Conservation (phyloP, 768 basidiomycete genomes). For the Lentinus tigrinus region DNA sequence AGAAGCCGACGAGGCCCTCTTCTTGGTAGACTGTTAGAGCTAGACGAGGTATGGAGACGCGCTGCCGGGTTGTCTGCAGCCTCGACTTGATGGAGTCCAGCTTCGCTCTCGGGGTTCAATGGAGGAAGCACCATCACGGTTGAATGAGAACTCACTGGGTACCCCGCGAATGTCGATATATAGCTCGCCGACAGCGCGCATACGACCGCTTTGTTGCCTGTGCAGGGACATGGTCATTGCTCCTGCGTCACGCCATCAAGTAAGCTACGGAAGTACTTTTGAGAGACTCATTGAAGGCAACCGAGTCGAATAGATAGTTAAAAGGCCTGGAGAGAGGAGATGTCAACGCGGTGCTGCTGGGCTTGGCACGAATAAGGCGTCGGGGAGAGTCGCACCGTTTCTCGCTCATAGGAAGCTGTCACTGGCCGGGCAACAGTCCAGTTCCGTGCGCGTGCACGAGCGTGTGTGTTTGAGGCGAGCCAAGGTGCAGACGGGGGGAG, state of each 20-base stretch:
- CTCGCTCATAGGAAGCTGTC: constrained; percentile 77
- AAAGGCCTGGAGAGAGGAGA: constrained; percentile 42
- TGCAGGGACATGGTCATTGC: neutral
- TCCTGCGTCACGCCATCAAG: neutral
- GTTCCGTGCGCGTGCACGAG: constrained; percentile 71
- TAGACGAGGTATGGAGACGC: constrained; percentile 69
- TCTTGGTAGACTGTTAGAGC: constrained; percentile 75
- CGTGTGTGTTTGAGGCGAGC: constrained; percentile 6
- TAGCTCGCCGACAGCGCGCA: constrained; percentile 91
- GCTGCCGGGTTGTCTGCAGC: constrained; percentile 79
- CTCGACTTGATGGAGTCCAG: constrained; percentile 94
- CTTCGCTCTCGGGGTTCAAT: constrained; percentile 34
- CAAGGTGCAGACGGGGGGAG: constrained; percentile 8
- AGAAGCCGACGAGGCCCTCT: constrained; percentile 88
- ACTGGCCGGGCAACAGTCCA: constrained; percentile 67
- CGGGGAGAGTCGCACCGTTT: constrained; percentile 43
- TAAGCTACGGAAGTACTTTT: constrained; percentile 47
- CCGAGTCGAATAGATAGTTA: constrained; percentile 62
- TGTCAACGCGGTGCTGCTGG: neutral
- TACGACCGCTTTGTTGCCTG: constrained; percentile 85
- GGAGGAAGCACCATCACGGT: neutral
- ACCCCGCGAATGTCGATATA: constrained; percentile 89
- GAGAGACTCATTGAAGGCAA: constrained; percentile 61
- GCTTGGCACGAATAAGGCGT: neutral
- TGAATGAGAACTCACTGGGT: constrained; percentile 52